Conservation (phyloP, 768 basidiomycete genomes). For the Tricholoma sp. region DNA sequence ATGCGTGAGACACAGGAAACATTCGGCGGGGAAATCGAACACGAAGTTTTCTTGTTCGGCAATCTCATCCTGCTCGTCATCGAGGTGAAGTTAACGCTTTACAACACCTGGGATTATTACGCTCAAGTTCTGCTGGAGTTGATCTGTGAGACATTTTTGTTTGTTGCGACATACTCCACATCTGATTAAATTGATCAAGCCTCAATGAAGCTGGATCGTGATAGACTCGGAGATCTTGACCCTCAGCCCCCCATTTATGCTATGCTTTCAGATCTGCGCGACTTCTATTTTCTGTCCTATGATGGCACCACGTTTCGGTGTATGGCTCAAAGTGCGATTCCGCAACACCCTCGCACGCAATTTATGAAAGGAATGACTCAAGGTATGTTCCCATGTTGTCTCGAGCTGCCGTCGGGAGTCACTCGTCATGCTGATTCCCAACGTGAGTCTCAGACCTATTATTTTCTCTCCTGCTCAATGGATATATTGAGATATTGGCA, state of each 20-base stretch:
- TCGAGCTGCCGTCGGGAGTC: neutral
- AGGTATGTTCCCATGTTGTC: neutral
- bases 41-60: too few relatives aligned
- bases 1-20: constrained; percentile 3
- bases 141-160: neutral
- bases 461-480: neutral
- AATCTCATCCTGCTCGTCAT: constrained; percentile 3
- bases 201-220: constrained; percentile 4
- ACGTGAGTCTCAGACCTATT: neutral
- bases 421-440: neutral
- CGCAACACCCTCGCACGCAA: neutral
- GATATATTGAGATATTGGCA: neutral
- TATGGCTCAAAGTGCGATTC: neutral
- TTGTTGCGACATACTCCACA: neutral
- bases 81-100: constrained; percentile 7
- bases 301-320: neutral
- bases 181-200: constrained; percentile 2
- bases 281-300: neutral
- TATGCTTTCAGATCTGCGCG: too few relatives aligned
- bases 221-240: constrained; percentile 5
- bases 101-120: too few relatives aligned
- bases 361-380: constrained; percentile 1
- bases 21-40: neutral
- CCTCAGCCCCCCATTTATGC: too few relatives aligned
- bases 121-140: too few relatives aligned